Base-by-base conservation (phyloP, 2,329 filamentous ascomycete genomes). In the Periconia digitata region DNA sequence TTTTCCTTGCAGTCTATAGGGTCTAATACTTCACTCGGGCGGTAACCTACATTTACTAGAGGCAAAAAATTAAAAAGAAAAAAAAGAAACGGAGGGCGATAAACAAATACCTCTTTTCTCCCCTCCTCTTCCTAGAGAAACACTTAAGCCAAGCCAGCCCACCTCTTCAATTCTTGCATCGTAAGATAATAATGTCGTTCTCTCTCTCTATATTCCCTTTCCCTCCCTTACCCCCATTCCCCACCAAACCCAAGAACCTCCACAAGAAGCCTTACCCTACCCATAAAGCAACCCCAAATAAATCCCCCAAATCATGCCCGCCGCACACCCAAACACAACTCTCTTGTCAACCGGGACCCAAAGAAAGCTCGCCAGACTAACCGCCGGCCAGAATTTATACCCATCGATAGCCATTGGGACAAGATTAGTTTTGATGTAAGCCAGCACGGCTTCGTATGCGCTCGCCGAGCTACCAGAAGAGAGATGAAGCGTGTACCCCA, bases 271-370 rank as follows among this genome's bases (percentile, higher is more conserved):
- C 79, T 54, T 83, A 71, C n/a, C n/a, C n/a, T n/a, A n/a, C n/a
- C n/a, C n/a, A n/a, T n/a, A n/a, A n/a, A n/a, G n/a, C 61, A 91
- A 72, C 64, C 86, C 90, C 72, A 92, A 75, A 67, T 89, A 92
- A 36, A 91, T 77, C 0, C 85, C 85, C 89, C 89, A 92, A 13
- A 76, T 79, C 20, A 92, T 77, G 5, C 89, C 88, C 16, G 86
- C 87, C 43, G 86, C 68, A 56, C 84, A 83, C n/a, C 85, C 87
- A 52, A 91, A 80, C 27, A 92, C 72, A 43, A 87, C 85, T 32
- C 89, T 78, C 44, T 80, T 79, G 61, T 90, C 81, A 3, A 90
- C 82, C n/a, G 85, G 87, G 55, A 87, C 80, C 50, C 90, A 74
- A 1, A 84, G 79, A 63, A 88, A 91, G 75, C 88, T 88, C 52